These are phyloP conservation scores for Penicillium cinerascens DNA, from an alignment of 495 filamentous ascomycete genomes.

Conservation along the genomic window DNA sequence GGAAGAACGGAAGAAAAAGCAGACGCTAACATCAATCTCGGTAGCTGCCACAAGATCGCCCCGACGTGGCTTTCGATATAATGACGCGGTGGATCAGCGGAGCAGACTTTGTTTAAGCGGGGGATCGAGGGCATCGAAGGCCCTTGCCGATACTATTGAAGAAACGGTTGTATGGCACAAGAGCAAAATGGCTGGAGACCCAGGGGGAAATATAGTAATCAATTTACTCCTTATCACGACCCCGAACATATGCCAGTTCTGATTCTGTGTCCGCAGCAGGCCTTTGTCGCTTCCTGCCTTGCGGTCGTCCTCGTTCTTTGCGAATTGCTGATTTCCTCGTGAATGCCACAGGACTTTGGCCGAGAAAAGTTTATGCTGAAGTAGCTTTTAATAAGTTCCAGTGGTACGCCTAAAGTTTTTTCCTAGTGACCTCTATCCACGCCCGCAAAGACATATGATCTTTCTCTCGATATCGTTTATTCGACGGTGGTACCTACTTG, in stretches of 20 bases:
- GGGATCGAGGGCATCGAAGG: not conserved
- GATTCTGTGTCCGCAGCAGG: not conserved
- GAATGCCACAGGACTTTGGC: not conserved
- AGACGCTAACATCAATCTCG: slow-evolving; percentile 6
- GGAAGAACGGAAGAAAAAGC: not conserved
- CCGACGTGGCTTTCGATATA: slow-evolving; percentile 34
- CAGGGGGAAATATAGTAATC: too few relatives aligned
- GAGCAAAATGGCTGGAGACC: not conserved
- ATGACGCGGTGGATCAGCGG: slow-evolving; percentile 33
- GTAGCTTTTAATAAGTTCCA: not conserved
- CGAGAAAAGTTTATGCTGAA: not conserved
- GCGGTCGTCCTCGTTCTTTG: not conserved
- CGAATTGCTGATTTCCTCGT: not conserved
- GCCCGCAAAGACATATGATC: not conserved
- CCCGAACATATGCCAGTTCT: too few relatives aligned
- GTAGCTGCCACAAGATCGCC: slow-evolving; percentile 35
- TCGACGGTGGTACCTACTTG: too few relatives aligned
- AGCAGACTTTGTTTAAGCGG: slow-evolving; percentile 13
- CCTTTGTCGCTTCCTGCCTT: not conserved
- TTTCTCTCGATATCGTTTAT: not conserved
- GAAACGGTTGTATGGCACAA: too few relatives aligned
- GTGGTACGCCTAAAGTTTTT: not conserved
- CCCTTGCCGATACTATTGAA: too few relatives aligned
- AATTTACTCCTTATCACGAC: too few relatives aligned
- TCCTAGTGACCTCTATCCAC: not conserved